Conservation (phyloP, 2,329 filamentous ascomycete species). For the Gnomoniopsis smithogilvyi region DNA sequence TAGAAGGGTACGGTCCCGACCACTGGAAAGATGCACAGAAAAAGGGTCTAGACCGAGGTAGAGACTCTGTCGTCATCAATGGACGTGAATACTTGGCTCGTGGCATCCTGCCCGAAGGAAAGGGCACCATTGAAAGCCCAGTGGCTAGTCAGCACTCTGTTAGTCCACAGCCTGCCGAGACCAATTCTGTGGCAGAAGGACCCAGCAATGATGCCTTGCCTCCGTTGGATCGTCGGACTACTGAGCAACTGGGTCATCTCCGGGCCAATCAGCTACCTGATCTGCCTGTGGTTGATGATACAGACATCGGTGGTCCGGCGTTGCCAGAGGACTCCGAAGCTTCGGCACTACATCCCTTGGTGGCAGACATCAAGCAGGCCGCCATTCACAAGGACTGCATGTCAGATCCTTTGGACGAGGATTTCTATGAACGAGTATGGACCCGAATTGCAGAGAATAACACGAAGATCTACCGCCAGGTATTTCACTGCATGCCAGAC, state of each 20-base stretch:
- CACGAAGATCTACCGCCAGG: constrained; percentile 86
- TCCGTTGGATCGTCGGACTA: constrained; percentile 55
- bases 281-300: constrained; percentile 70
- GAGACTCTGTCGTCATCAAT: constrained; percentile 68
- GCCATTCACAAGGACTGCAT: constrained; percentile 87
- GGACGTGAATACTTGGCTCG: constrained; percentile 70
- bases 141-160: constrained; percentile 4
- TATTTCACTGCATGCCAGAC: constrained; percentile 97
- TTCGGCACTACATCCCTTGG: constrained; percentile 47
- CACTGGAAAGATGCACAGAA: constrained; percentile 66
- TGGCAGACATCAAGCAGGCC: constrained; percentile 69
- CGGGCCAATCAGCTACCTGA: constrained; percentile 67
- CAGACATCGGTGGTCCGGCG: constrained; percentile 77
- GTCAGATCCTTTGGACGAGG: constrained; percentile 78
- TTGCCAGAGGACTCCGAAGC: constrained; percentile 47
- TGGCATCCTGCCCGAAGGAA: constrained; percentile 61
- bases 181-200: constrained; percentile 38
- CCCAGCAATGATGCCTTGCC: constrained; percentile 42
- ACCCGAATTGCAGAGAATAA: constrained; percentile 86
- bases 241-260: constrained; percentile 65
- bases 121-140: constrained; percentile 53
- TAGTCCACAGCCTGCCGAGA: constrained; percentile 24
- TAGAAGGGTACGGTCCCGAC: constrained; percentile 75
- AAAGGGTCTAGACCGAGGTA: constrained; percentile 57
- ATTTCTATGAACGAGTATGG: constrained; percentile 89